Evolutionary conservation across 495 filamentous ascomycete genomes (phyloP).

Genomic region (Rusavskia elegans): DNA sequence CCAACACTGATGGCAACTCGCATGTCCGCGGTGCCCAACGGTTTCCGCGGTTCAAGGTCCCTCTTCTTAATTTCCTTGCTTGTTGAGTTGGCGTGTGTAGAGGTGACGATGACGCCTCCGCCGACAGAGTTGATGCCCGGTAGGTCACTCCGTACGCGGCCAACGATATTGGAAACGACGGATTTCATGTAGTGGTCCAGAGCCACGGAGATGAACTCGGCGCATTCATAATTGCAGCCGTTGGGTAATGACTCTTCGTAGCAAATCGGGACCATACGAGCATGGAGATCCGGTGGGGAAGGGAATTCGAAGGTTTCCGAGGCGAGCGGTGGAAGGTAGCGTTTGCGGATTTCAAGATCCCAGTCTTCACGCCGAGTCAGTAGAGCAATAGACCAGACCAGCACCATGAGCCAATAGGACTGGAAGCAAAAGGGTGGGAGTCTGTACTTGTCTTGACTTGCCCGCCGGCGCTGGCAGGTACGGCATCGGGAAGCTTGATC

Average conservation of each 20-base stretch:
- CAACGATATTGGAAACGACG: slow-evolving; percentile 61
- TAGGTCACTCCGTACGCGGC: slow-evolving; percentile 43
- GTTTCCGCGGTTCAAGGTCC: slow-evolving; percentile 45
- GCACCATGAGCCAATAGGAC: background rate
- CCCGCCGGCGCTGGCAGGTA: slow-evolving; percentile 68
- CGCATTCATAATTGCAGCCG: slow-evolving; percentile 53
- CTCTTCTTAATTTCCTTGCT: slow-evolving; percentile 57
- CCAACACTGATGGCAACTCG: slow-evolving; percentile 55
- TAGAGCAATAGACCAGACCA: background rate
- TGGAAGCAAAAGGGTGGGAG: background rate
- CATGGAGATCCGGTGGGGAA: slow-evolving; percentile 57
- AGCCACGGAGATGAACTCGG: slow-evolving; percentile 77
- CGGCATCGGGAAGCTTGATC: slow-evolving; percentile 50
- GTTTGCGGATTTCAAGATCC: slow-evolving; percentile 86
- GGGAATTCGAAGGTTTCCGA: slow-evolving; percentile 90
- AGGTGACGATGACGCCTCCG: slow-evolving; percentile 47
- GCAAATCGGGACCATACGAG: slow-evolving; percentile 84
- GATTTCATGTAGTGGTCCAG: slow-evolving; percentile 90
- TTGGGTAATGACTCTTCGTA: slow-evolving; percentile 78
- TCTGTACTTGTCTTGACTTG: slow-evolving; percentile 70
- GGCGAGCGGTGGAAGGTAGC: slow-evolving; percentile 72
- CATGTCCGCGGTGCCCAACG: slow-evolving; percentile 66
- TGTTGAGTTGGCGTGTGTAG: slow-evolving; percentile 37
- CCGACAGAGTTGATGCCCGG: slow-evolving; percentile 47
- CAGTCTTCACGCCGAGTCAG: slow-evolving; percentile 36